A percentile compares a stretch with the other conserved stretches of the same genome.
Evolutionary conservation across 2,329 filamentous ascomycete genomes (phyloP).

Genomic region (Eutypa lata): DNA sequence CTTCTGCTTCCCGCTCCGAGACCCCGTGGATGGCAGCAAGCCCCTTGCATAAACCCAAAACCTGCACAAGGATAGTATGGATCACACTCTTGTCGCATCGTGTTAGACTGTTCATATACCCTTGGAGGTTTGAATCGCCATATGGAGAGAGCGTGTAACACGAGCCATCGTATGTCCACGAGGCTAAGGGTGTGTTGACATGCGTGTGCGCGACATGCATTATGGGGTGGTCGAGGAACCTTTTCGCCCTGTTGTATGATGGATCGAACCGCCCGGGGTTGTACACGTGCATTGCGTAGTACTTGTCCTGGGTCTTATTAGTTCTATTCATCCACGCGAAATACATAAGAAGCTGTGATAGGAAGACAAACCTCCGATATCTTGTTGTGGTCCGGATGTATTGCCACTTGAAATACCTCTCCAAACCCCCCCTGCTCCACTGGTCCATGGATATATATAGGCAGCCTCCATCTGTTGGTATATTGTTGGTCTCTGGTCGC

Average conservation of each 20-base stretch:
- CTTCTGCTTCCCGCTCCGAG: not conserved
- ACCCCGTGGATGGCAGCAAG: not conserved
- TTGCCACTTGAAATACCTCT: not conserved
- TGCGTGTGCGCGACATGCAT: not conserved
- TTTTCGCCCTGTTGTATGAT: not conserved
- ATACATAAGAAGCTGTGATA: not conserved
- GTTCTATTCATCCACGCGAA: not conserved
- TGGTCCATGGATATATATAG: not conserved
- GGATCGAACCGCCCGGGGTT: not conserved
- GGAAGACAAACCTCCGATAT: not conserved
- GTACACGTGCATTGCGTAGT: not conserved
- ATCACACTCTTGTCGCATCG: not conserved
- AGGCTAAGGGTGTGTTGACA: not conserved
- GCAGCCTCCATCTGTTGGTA: not conserved
- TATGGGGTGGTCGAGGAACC: not conserved
- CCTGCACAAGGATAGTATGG: not conserved
- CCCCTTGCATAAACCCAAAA: not conserved
- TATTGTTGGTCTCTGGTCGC: not conserved
- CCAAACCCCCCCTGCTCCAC: not conserved
- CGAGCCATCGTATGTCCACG: not conserved
- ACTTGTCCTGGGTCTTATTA: not conserved
- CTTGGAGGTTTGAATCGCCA: not conserved
- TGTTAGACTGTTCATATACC: not conserved
- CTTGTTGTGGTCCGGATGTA: not conserved
- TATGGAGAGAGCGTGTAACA: not conserved